Percentiles rank a stretch among this genome's conserved stretches.
phyloP scores from a whole-genome alignment of 805 yeast genomes.

The Barnettozyma siamensis region DNA sequence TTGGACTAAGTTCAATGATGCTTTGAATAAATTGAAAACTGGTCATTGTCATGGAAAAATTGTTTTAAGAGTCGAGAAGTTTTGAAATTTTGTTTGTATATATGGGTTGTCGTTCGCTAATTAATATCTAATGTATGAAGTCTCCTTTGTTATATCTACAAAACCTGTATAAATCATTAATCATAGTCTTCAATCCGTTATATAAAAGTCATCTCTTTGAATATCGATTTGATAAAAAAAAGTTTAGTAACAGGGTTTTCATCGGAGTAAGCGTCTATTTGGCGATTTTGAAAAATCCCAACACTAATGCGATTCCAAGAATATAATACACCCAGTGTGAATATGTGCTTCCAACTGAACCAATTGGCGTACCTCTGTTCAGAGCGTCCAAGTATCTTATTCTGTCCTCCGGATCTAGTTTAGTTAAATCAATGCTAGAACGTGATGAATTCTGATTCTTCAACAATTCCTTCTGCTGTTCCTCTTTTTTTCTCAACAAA shows the following conservation, averaged over 20 bases:
- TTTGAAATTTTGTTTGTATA: slow-evolving; percentile 18
- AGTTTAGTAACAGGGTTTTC: too few relatives aligned
- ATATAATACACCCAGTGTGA: slow-evolving; percentile 25
- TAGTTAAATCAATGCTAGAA: slow-evolving; percentile 30
- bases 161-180: neutral
- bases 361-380: slow-evolving; percentile 3
- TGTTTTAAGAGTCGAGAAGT: slow-evolving; percentile 41
- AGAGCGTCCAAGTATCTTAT: slow-evolving; percentile 38
- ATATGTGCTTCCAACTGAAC: slow-evolving; percentile 2
- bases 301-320: slow-evolving; percentile 29
- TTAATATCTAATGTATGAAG: too few relatives aligned
- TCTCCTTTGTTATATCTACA: neutral
- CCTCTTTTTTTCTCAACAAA: neutral
- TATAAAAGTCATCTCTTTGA: too few relatives aligned
- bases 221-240: too few relatives aligned
- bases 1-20: slow-evolving; percentile 51
- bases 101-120: neutral
- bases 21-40: slow-evolving; percentile 44
- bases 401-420: slow-evolving; percentile 55
- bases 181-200: neutral
- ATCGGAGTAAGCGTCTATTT: slow-evolving; percentile 3
- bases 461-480: neutral
- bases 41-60: slow-evolving; percentile 66
- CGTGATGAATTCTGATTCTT: neutral
- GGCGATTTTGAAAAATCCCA: slow-evolving; percentile 20